Evolutionary conservation across 2,329 filamentous ascomycete genomes (phyloP), one percentile per base, ranked within the genome.

Genomic region (Zymoseptoria ardabiliae): DNA sequence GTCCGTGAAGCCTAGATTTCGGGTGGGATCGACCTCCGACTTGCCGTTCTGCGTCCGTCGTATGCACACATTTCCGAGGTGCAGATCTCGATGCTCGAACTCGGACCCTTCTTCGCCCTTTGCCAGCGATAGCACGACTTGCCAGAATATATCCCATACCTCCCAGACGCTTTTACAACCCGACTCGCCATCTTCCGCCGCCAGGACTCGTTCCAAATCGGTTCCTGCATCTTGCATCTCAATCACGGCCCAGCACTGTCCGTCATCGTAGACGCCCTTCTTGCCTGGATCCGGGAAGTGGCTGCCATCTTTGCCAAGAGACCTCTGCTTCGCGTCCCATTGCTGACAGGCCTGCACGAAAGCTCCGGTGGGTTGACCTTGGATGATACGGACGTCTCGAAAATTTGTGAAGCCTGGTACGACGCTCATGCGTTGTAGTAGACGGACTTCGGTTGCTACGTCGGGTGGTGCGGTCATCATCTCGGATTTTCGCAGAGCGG

Each of bases 61-160:
- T 56, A 86, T 80, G 68, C 85, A 87, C 19, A 88, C 81, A 65
- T 88, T 88, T n/a, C 84, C 85, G 41, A 85, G 75, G 71, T 88
- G 85, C 3, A 88, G 72, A 71, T 88, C 85, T 20, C 85, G 81
- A 69, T 88, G 85, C 76, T 88, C 85, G 66, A 87, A 88, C 55
- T 78, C 72, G 5, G 81, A 79, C 57, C 78, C 79, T 66, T 82
- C 78, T 69, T 88, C 85, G 9, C 82, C 85, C 60, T 84, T 81
- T 17, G 81, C 84, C 9, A 87, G 72, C 1, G 82, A 80, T 65
- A 85, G 75, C 7, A 81, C 81, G n/a, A 85, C 82, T 17, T 83
- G 81, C 85, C 85, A 88, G 72, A 88, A 88, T 1, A 87, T 79
- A 68, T 87, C 85, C 75, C 83, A 86, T 2, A 82, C 76, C 62